Percentiles rank a stretch among this genome's conserved stretches.
Conservation (phyloP, 169 alveolate species). For the Plasmodium inui region DNA sequence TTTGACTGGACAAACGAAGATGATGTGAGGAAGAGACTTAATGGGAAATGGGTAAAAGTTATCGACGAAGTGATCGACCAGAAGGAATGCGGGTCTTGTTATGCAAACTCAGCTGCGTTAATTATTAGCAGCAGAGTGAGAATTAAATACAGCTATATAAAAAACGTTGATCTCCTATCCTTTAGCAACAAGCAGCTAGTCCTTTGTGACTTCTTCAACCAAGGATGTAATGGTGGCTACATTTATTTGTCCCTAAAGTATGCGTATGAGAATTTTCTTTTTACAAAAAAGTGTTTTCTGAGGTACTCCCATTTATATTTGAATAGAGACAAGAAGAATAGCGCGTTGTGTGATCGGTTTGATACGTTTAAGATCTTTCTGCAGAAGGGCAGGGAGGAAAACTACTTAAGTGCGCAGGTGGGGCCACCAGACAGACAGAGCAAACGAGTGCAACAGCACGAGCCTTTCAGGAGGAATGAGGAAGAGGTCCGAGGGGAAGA, state of each 20-base stretch:
- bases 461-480: neutral
- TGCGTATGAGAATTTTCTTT: conserved; percentile 68
- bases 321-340: conserved; percentile 3
- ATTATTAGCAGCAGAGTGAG: conserved; percentile 69
- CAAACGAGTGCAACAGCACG: neutral
- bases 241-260: conserved; percentile 60
- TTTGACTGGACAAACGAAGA: conserved; percentile 65
- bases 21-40: conserved; percentile 47
- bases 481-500: neutral
- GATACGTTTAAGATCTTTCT: conserved; percentile 39
- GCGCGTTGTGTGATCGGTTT: conserved; percentile 51
- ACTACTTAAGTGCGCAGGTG: neutral
- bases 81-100: conserved; percentile 66
- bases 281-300: conserved; percentile 50
- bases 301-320: neutral
- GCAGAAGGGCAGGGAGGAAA: neutral
- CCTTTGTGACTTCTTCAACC: conserved; percentile 51
- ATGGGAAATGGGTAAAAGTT: conserved; percentile 26
- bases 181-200: conserved; percentile 54
- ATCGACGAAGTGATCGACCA: conserved; percentile 66
- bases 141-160: conserved; percentile 57
- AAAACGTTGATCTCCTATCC: conserved; percentile 32
- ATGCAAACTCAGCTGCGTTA: conserved; percentile 60
- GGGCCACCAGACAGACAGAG: neutral
- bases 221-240: conserved; percentile 72